Base-by-base conservation (phyloP, 1,284 basidiomycete genomes). In the Ustilago sp. region DNA sequence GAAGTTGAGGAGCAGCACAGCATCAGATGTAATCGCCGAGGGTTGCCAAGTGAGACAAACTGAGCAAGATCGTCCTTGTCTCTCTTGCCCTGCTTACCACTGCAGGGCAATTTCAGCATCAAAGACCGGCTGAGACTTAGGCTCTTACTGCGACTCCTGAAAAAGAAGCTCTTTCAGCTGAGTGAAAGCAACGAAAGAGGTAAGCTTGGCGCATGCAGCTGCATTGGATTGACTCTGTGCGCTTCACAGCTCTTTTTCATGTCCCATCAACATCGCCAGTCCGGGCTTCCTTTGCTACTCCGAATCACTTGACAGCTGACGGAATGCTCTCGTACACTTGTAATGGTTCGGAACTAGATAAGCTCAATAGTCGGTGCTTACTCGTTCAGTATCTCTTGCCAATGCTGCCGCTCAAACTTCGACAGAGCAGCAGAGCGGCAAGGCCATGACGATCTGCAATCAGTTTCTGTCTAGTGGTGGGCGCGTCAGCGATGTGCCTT, bases 11-110 rank as follows among this genome's bases (percentile, higher is more conserved):
- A 31, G 41, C n/a, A 47, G 43, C 5, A 3, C 17, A 47, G 13
- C 28, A 34, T 41, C 45, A 15, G 43, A 58, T 23, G 56, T 32
- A 58, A 45, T 47, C 32, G 43, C 56, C 35, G 53, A 15, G 43
- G n/a, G 11, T 13, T 38, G 31, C 15, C 31, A 36, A 31, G 35
- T 53, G 51, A 53, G 34, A 53, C 51, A 53, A 34, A 31, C 51
- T 19, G 31, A 34, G 51, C 34, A 53, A 53, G 51, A 34, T 31
- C 11, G 17, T 7, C 13, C 23, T 36, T 36, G 11, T 36, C 31
- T 48, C 19, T 48, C 45, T 48, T 23, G 9, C 45, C 19, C 19
- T 48, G 45, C 45, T 31, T 19, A 31, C 45, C 19, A 48, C 45
- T 48, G 13, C 19, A 48, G 19, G 15, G 11, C 15, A 39, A 39